Base-by-base conservation (phyloP, 768 basidiomycete species). In the Naganishia onofrii region DNA sequence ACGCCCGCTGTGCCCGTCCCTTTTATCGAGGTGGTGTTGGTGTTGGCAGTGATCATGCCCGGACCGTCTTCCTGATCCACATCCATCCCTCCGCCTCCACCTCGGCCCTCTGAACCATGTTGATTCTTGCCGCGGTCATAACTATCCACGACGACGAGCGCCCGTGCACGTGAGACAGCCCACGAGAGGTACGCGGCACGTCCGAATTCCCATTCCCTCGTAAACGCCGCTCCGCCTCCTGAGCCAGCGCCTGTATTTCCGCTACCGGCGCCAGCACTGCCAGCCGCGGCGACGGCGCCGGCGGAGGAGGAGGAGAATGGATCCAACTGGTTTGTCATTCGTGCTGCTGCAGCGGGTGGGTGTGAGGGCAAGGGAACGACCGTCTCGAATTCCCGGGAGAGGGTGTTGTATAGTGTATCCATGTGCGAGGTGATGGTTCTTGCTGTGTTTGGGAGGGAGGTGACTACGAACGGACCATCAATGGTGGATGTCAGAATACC, bases 151-250 rank as follows among this genome's bases (percentile, higher is more conserved):
- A n/a, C 3, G 19, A n/a, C 48, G 48, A 51, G 48, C 13, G 48
- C 48, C 7, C 48, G 12, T 1, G 60, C 60, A 7, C 60, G 36
- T n/a, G 68, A 60, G 28, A 54, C 68, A 0, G 89, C 90, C 92
- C 92, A 93, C 70, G 87, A 87, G 5, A 88, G 76, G 78, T 93
- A 93, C 5, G 90, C 91, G 0, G 85, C 84, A 76, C 86, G 85
- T 78, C 85, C 87, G 44, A 86, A 85, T 81, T 92, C 90, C 91
- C 91, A 93, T 12, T 85, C 85, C 48, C 90, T 90, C 0, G 89
- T 87, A 0, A 83, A 74, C 21, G 68, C 29, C 29, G 48, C 58
- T 36, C 34, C 29, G 68, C 29, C 82, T 76, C 3, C 76, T n/a
- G n/a, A n/a, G 72, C 21, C 44, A 15, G 7, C 15, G 32, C 58